Evolutionary conservation across 78 protist species (phyloP).

Genomic region (Dictyostelium capitatum): DNA sequence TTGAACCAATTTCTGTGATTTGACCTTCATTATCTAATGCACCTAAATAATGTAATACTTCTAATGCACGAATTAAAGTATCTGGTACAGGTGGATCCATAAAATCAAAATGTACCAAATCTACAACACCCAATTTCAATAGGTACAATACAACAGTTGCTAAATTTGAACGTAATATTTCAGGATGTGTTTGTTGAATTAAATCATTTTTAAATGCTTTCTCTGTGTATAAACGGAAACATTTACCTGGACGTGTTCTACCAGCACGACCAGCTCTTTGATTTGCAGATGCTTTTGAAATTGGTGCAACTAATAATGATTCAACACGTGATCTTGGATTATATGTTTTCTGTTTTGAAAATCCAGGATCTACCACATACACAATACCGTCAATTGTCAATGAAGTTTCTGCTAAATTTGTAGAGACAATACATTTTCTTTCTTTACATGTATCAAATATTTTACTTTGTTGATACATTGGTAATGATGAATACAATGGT

Average conservation of each 20-base stretch:
- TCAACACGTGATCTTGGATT: constrained; percentile 99
- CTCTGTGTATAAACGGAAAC: constrained; percentile 95
- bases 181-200: constrained; percentile 97
- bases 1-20: constrained; percentile 88
- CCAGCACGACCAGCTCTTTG: constrained; percentile 99
- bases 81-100: constrained; percentile 99
- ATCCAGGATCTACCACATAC: constrained; percentile 99
- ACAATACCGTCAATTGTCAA: constrained; percentile 99
- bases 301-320: constrained; percentile 97
- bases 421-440: constrained; percentile 97
- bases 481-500: constrained; percentile 98
- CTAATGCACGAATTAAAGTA: constrained; percentile 98
- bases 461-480: constrained; percentile 95
- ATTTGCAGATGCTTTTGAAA: constrained; percentile 98
- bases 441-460: constrained; percentile 90
- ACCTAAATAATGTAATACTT: constrained; percentile 98
- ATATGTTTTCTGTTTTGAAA: constrained; percentile 98
- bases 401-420: constrained; percentile 99
- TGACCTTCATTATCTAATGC: constrained; percentile 98
- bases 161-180: constrained; percentile 96
- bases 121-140: constrained; percentile 96
- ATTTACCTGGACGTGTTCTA: constrained; percentile 99
- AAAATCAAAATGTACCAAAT: constrained; percentile 98
- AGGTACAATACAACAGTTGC: constrained; percentile 93
- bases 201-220: constrained; percentile 91